A percentile compares a stretch with the other conserved stretches of the same genome.
Evolutionary conservation across 2,329 filamentous ascomycete species (phyloP).

Genomic region (Xylariomycetidae sp.): DNA sequence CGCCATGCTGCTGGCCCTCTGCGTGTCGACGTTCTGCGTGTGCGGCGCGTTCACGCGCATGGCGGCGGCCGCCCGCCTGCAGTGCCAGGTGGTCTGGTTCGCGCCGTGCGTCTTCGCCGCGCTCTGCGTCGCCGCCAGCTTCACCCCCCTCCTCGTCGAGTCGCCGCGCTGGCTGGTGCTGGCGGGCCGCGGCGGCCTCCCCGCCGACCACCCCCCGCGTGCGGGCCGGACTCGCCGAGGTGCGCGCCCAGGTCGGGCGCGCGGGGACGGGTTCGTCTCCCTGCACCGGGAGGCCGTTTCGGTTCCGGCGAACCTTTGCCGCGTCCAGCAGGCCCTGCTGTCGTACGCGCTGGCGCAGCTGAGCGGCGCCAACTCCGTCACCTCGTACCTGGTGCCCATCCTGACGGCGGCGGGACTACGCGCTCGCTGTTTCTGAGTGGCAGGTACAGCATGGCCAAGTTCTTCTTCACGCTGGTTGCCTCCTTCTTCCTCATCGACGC

Average conservation of each 20-base stretch:
- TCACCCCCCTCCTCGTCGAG: conserved; percentile 10
- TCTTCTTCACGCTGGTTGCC: conserved; percentile 1
- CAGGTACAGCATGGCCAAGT: conserved; percentile 18
- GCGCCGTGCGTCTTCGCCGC: background rate
- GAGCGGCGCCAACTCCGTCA: conserved; percentile 38
- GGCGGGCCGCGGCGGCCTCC: conserved; percentile 20
- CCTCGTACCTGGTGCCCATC: conserved; percentile 37
- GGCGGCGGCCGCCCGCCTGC: background rate
- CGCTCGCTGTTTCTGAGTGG: conserved; percentile 32
- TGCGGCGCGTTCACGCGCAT: background rate
- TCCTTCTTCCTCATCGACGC: conserved; percentile 3
- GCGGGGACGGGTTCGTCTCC: conserved; percentile 6
- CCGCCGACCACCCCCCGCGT: conserved; percentile 23
- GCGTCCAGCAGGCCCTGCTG: conserved; percentile 31
- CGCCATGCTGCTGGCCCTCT: background rate
- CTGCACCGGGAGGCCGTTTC: conserved; percentile 29
- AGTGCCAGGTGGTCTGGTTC: conserved; percentile 1
- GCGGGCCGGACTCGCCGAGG: conserved; percentile 15
- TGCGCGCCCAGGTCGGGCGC: background rate
- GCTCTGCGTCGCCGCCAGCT: conserved; percentile 3
- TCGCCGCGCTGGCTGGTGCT: conserved; percentile 28
- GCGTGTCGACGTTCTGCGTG: conserved; percentile 1
- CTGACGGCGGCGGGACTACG: conserved; percentile 24
- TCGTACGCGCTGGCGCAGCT: conserved; percentile 36
- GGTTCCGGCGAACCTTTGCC: conserved; percentile 31